Conservation (phyloP, 371 early-diverging fungal genomes). For the Mortierella sp. region DNA sequence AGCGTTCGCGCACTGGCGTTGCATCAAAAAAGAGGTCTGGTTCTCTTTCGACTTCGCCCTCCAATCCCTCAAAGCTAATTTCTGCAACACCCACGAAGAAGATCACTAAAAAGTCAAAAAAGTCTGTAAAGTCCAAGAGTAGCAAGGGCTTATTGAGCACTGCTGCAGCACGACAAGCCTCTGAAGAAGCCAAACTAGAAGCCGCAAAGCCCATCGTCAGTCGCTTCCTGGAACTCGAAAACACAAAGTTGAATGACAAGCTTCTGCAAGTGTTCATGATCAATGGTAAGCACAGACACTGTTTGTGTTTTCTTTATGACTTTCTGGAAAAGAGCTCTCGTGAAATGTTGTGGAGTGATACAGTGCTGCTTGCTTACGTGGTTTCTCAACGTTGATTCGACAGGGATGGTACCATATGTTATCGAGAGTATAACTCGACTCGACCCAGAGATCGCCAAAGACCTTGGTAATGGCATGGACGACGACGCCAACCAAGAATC, state of each 20-base stretch:
- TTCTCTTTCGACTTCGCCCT: constrained; percentile 35
- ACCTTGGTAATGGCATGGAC: constrained; percentile 14
- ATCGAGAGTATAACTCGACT: constrained; percentile 48
- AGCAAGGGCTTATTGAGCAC: constrained; percentile 42
- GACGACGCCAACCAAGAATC: constrained; percentile 33
- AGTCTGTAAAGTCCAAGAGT: constrained; percentile 41
- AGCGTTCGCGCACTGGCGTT: constrained; percentile 30
- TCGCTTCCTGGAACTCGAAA: constrained; percentile 47
- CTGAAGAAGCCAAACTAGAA: constrained; percentile 47
- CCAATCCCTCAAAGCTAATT: constrained; percentile 31
- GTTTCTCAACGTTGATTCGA: neutral
- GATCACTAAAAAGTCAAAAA: constrained; percentile 54
- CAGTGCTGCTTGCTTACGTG: neutral
- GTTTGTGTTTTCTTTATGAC: neutral
- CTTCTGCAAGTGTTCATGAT: constrained; percentile 48
- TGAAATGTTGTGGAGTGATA: neutral
- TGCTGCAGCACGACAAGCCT: constrained; percentile 34
- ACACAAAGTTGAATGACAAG: constrained; percentile 53
- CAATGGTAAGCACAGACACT: constrained; percentile 20
- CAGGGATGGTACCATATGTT: constrained; percentile 47
- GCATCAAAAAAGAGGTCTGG: constrained; percentile 19
- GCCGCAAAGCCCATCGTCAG: constrained; percentile 52
- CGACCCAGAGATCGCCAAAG: constrained; percentile 46
- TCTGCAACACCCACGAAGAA: constrained; percentile 48
- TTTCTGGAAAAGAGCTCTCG: neutral